Evolutionary conservation across 768 basidiomycete species (phyloP).

Genomic region (Amylocystis lapponica): DNA sequence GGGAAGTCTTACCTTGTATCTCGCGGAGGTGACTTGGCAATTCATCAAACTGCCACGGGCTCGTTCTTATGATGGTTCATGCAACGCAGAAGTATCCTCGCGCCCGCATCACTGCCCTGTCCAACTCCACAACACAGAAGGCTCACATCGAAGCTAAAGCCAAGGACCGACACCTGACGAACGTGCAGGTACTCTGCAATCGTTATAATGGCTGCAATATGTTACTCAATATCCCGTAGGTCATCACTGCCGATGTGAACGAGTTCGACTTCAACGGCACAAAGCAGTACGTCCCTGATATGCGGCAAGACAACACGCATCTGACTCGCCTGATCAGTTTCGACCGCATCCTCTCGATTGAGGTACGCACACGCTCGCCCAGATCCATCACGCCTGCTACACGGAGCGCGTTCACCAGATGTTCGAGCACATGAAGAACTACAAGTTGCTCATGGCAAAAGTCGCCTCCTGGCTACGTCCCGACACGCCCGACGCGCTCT

Average conservation of each 20-base stretch:
- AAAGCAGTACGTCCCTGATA: slow-evolving; percentile 38
- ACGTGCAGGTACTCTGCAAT: slow-evolving; percentile 50
- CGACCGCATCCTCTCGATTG: slow-evolving; percentile 65
- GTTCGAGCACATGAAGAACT: slow-evolving; percentile 79
- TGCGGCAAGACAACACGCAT: no score
- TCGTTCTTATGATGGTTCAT: background rate
- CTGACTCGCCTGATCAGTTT: no score
- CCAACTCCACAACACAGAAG: slow-evolving; percentile 67
- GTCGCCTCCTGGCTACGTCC: slow-evolving; percentile 60
- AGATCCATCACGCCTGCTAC: background rate
- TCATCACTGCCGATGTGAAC: slow-evolving; percentile 69
- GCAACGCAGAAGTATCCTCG: slow-evolving; percentile 57
- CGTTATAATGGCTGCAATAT: no score
- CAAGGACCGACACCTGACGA: slow-evolving; percentile 42
- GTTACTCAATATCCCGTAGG: slow-evolving; percentile 23
- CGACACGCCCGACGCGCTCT: slow-evolving; percentile 35
- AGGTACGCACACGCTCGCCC: slow-evolving; percentile 42
- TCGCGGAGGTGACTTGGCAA: slow-evolving; percentile 44
- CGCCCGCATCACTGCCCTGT: slow-evolving; percentile 54
- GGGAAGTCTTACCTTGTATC: slow-evolving; percentile 65
- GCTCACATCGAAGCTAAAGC: slow-evolving; percentile 51
- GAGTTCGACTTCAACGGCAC: slow-evolving; percentile 48
- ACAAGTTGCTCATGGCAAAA: slow-evolving; percentile 54
- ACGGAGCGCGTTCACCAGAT: no score
- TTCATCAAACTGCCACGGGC: background rate